A percentile compares a stretch with the other conserved stretches of the same genome.
These are phyloP conservation scores for Alloteropsis angusta DNA, from an alignment of 202 grass and related monocot species.

Conservation along the genomic window DNA sequence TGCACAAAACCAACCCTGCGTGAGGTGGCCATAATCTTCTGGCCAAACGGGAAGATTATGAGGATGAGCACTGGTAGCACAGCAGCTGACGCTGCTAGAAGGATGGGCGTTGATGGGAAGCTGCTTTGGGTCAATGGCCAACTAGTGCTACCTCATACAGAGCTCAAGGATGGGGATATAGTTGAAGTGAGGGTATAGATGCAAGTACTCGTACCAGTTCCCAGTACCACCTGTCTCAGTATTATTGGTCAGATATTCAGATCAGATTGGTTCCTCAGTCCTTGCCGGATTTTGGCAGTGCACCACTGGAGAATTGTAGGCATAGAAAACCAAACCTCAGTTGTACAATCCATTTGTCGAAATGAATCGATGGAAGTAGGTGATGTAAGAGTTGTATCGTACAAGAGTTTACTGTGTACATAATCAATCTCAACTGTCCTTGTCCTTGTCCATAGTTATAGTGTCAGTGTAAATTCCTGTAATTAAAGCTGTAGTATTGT, in stretches of 20 bases:
- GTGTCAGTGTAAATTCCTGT: conserved; percentile 18
- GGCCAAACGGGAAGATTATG: conserved; percentile 82
- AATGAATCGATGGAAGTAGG: conserved; percentile 21
- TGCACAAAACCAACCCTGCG: conserved; percentile 28
- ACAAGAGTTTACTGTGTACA: conserved; percentile 26
- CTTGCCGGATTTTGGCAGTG: background rate
- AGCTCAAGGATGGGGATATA: conserved; percentile 93
- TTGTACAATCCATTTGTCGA: conserved; percentile 50
- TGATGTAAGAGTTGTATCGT: background rate
- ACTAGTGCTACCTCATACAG: conserved; percentile 63
- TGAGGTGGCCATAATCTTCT: conserved; percentile 86
- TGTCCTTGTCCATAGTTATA: background rate
- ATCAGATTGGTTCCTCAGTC: background rate
- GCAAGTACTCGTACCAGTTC: background rate
- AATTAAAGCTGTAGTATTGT: background rate
- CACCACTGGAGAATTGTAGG: conserved; percentile 6
- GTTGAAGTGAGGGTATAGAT: conserved; percentile 79
- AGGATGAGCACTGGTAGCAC: conserved; percentile 84
- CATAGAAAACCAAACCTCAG: conserved; percentile 11
- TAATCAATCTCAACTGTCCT: conserved; percentile 12
- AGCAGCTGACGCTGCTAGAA: conserved; percentile 77
- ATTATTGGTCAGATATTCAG: conserved; percentile 2
- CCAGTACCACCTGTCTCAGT: background rate
- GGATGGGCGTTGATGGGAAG: conserved; percentile 81
- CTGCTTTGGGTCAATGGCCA: conserved; percentile 76